Evolutionary conservation across 1,284 basidiomycete genomes (phyloP).

Genomic region (Ustilago lituana): DNA sequence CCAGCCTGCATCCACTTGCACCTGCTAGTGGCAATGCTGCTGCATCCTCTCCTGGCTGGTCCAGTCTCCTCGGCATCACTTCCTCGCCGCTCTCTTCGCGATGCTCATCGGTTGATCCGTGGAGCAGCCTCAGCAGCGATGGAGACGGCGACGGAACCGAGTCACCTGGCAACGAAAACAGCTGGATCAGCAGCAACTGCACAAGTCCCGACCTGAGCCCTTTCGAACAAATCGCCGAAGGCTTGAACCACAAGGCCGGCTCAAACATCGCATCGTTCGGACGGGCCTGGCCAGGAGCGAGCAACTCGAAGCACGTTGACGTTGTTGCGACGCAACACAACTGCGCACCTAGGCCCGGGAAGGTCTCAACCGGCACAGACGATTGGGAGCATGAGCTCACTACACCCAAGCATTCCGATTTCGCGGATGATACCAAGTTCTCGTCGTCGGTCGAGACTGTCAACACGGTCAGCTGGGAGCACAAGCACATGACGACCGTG

Average conservation of each 20-base stretch:
- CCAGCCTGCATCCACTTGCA: constrained; percentile 10
- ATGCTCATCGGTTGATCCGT: constrained; percentile 52
- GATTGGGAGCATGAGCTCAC: constrained; percentile 24
- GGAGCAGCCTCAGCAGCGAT: constrained; percentile 53
- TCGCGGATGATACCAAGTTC: constrained; percentile 26
- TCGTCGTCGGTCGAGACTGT: constrained; percentile 46
- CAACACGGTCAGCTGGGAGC: constrained; percentile 26
- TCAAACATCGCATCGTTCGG: constrained; percentile 1
- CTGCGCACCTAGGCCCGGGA: background rate
- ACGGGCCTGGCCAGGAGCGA: constrained; percentile 7
- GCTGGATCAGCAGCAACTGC: constrained; percentile 55
- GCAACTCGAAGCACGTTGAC: constrained; percentile 3
- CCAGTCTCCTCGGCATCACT: constrained; percentile 19
- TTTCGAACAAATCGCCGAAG: constrained; percentile 27
- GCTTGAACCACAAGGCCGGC: constrained; percentile 14
- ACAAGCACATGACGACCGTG: constrained; percentile 8
- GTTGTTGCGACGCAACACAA: constrained; percentile 4
- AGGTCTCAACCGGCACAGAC: background rate
- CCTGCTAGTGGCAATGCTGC: background rate
- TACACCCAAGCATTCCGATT: constrained; percentile 27
- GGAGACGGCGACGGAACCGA: constrained; percentile 46
- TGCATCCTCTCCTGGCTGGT: constrained; percentile 29
- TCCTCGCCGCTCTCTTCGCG: constrained; percentile 50
- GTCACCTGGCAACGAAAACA: constrained; percentile 44
- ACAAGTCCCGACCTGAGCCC: constrained; percentile 49